Conservation (phyloP, 1,284 basidiomycete species). For the Afroboletus lepidellus region DNA sequence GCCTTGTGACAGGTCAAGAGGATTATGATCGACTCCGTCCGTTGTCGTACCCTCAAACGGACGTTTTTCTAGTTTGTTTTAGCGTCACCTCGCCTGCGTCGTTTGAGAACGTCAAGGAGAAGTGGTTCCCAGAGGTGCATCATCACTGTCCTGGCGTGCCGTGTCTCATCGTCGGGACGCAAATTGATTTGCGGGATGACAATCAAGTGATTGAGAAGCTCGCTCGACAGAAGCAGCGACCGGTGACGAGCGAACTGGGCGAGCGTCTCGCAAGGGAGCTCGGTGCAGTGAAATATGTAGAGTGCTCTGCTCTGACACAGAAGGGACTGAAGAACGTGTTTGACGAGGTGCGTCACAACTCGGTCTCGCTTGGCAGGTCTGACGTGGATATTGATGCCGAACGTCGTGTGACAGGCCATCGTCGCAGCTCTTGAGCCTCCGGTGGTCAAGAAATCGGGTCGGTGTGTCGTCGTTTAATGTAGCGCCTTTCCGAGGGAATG, state of each 20-base stretch:
- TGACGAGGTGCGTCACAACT: constrained; percentile 74
- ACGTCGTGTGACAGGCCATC: constrained; percentile 71
- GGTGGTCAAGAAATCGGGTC: constrained; percentile 79
- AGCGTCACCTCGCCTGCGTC: constrained; percentile 98
- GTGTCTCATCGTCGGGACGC: constrained; percentile 98
- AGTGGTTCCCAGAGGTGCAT: constrained; percentile 99
- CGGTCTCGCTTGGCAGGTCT: constrained; percentile 1
- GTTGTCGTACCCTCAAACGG: constrained; percentile 98
- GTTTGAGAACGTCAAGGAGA: constrained; percentile 99
- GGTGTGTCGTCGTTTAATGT: constrained; percentile 82
- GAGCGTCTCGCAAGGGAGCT: constrained; percentile 93
- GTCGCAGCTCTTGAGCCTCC: constrained; percentile 98
- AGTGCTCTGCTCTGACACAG: constrained; percentile 98
- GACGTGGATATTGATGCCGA: constrained; percentile 7
- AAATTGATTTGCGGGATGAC: constrained; percentile 97
- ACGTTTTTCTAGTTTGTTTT: constrained; percentile 99
- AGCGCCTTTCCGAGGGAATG: constrained; percentile 28
- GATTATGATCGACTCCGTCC: constrained; percentile 99
- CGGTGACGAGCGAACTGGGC: constrained; percentile 86
- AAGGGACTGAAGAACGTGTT: constrained; percentile 99
- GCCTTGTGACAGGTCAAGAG: constrained; percentile 96
- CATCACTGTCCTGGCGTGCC: constrained; percentile 99
- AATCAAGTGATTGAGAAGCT: constrained; percentile 92
- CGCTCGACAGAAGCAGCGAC: constrained; percentile 92
- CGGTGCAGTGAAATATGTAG: constrained; percentile 98